Evolutionary conservation across 2,329 filamentous ascomycete species (phyloP), one percentile per base, ranked within the genome.

Genomic region (Colletotrichum sp.): DNA sequence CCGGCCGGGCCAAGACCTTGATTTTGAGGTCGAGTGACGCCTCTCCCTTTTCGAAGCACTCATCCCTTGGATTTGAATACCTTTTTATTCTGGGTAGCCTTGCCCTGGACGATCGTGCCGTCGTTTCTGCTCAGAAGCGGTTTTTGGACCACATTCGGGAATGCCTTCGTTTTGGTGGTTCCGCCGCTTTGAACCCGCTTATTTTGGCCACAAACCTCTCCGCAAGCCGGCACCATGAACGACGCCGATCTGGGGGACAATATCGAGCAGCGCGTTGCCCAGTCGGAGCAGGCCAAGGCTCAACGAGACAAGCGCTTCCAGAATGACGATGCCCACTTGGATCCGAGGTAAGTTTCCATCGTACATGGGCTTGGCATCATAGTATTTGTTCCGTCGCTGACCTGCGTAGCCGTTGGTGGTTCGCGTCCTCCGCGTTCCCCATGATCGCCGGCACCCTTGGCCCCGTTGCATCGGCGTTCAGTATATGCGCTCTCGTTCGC

Each of bases 381-480:
- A 34, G 32, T 64, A 0, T 13, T 43, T 4, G 10, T 64, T 21
- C 61, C 21, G 10, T 43, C n/a, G 61, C 10, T 73, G 43, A 74
- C 61, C 18, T 14, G 7, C 21, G 4, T 32, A 91, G 90, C 72
- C 90, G 90, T 24, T 93, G 91, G 90, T 93, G 91, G 91, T 89
- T 93, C 80, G 89, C 91, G 30, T 91, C 90, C 4, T 90, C 91
- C 2, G 91, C 90, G 12, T 93, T 96, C 77, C 95, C 94, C 36
- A 92, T 98, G 82, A 90, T 97, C 13, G 95, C 96, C 3, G 96
- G 95, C 39, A 95, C 96, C 0, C 90, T 97, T 4, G 95, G 95
- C 1, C 96, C 96, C 0, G 91, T 98, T 12, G 96, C 96, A 4
- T 98, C 96, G 74, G 93, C 97, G 34, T 94, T 97, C 84, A 96